Evolutionary conservation across 768 basidiomycete species (phyloP), one percentile per base, ranked within the genome.

Genomic region (Mycena alexandri): DNA sequence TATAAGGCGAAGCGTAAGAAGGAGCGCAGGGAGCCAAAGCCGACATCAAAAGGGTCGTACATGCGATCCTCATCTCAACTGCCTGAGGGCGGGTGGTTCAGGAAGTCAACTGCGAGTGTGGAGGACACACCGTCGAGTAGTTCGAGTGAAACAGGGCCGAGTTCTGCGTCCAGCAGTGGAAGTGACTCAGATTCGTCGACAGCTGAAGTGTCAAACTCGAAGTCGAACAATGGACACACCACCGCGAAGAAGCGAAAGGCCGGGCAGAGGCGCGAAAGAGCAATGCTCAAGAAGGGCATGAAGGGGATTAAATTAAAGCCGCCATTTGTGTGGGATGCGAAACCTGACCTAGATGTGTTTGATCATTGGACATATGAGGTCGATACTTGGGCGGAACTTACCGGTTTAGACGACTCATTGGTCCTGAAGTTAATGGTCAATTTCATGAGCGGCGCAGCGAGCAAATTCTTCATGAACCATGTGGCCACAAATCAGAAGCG

Each of bases 381-480:
- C 0, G 67, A 71, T 43, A 69, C 67, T 5, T 72, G 71, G 71
- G 14, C 36, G 1, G 62, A 71, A 24, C 43, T 74, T 0, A 58
- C 61, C 13, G 71, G 29, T 12, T 21, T 73, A 6, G 10, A 25
- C 0, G 70, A 73, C 21, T 43, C 47, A 5, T 11, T 73, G 5
- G 36, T 44, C 0, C 22, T 74, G 7, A 69, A 64, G 29, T 24
- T 74, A 2, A 63, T 74, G 13, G 62, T 63, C 0, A 64, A 72
- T 34, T 77, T 71, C 54, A 46, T 77, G 41, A 60, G 33, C 2
- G 75, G 70, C 2, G 47, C 66, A 8, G 73, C 76, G 2, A 72
- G 72, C 56, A 43, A 66, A 21, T 77, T 73, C 56, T 77, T 68
- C 61, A 71, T 73, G 43, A 71, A 65, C 17, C 50, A 71, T 21